Evolutionary conservation across 768 basidiomycete species (phyloP).

Genomic region (Lyophyllum semitale): DNA sequence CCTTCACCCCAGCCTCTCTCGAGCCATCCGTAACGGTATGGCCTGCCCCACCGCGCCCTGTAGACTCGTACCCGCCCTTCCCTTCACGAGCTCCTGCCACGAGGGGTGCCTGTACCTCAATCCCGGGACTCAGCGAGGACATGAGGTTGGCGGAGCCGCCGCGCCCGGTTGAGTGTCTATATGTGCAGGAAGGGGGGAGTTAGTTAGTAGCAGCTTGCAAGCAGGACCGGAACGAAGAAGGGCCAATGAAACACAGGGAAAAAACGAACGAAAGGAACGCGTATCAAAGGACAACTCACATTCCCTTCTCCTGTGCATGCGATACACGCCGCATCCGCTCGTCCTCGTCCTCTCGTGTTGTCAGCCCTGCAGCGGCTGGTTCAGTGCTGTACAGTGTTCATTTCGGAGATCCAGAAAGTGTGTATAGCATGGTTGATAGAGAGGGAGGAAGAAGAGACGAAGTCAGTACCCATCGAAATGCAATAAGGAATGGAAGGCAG

Average conservation of each 20-base stretch:
- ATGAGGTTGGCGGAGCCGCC: constrained; percentile 5
- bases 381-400: too few relatives aligned
- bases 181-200: too few relatives aligned
- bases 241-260: too few relatives aligned
- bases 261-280: background rate
- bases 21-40: background rate
- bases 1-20: background rate
- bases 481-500: too few relatives aligned
- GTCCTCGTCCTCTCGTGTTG: constrained; percentile 16
- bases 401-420: too few relatives aligned
- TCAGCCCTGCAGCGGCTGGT: constrained; percentile 21
- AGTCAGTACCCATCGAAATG: too few relatives aligned
- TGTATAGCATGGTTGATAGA: too few relatives aligned
- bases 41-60: constrained; percentile 4
- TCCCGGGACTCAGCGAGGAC: background rate
- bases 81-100: too few relatives aligned
- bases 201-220: background rate
- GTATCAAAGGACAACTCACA: constrained; percentile 1
- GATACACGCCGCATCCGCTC: background rate
- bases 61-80: constrained; percentile 1
- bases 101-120: background rate
- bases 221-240: background rate
- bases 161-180: constrained; percentile 6
- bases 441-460: too few relatives aligned
- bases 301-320: constrained; percentile 6